Base-by-base conservation (phyloP, 2,329 filamentous ascomycete species). In the Botrytis pseudocinerea region DNA sequence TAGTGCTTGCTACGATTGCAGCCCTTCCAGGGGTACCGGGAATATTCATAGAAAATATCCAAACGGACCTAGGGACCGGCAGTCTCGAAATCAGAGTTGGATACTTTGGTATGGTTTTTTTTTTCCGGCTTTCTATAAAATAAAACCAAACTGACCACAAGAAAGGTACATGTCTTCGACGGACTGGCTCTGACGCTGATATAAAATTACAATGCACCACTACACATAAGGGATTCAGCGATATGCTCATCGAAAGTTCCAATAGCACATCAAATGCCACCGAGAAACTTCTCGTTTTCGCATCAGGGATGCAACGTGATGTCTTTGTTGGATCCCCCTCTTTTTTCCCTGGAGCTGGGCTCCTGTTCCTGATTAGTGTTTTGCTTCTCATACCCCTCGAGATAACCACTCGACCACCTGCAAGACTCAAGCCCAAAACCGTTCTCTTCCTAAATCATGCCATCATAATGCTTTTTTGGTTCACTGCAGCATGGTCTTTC, bases 21-120 rank as follows among this genome's bases (percentile, higher is more conserved):
- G 40, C 57, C 2, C 38, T 71, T 61, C 60, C 69, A 44, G 59
- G 44, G 10, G 60, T 63, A 18, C 69, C 69, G 14, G 69, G 69
- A n/a, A 71, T 71, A 20, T 71, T 71, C 10, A 48, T 71, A 46
- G 69, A 71, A 18, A 63, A 22, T 16, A 71, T 71, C 4, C 42
- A 62, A 51, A 38, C 69, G 22, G 32, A 71, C 42, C 22, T 71
- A 25, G 28, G 28, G 10, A 25, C 57, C n/a, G 60, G 69, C 4
- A 51, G 25, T 42, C 18, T 60, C 9, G 57, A 71, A 71, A 35
- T 71, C 28, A 62, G 69, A 40, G 20, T 71, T 48, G 69, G 57
- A 40, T 71, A 71, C 16, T 71, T 71, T 54, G 69, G 69, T 71
- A 10, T 20, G 44, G 6, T 35, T 54, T 0, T 32, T 32, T 2